phyloP scores from a whole-genome alignment of 1,139 yeast species.

The Yamadazyma triangularis region DNA sequence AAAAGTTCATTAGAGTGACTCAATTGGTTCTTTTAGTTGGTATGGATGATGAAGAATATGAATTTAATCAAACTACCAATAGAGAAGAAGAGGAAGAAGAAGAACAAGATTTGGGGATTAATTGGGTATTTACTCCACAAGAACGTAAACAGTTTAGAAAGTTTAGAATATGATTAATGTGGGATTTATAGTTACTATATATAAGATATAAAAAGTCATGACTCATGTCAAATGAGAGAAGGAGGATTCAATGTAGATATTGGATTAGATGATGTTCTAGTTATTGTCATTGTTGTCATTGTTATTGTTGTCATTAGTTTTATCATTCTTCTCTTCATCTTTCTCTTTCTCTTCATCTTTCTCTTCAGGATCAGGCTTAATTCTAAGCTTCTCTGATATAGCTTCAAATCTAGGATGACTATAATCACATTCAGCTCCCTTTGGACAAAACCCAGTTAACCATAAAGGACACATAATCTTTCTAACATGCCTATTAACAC shows the following conservation, averaged over 20 bases:
- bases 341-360: constrained; percentile 8
- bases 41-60: constrained; percentile 74
- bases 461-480: constrained; percentile 78
- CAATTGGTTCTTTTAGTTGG: constrained; percentile 81
- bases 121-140: constrained; percentile 77
- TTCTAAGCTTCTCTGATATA: constrained; percentile 44
- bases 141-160: constrained; percentile 63
- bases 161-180: too few relatives aligned
- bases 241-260: too few relatives aligned
- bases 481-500: constrained; percentile 78
- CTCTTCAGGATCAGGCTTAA: constrained; percentile 39
- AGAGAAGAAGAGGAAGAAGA: constrained; percentile 40
- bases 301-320: neutral
- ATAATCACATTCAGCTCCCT: constrained; percentile 56
- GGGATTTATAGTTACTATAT: too few relatives aligned
- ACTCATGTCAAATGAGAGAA: too few relatives aligned
- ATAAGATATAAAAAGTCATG: too few relatives aligned
- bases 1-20: constrained; percentile 73
- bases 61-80: too few relatives aligned
- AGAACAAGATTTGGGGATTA: constrained; percentile 39
- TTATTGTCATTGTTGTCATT: neutral
- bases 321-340: neutral
- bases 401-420: constrained; percentile 57
- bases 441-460: constrained; percentile 91
- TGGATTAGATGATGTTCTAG: too few relatives aligned